Base-by-base conservation (phyloP, 179 eudicot genomes). In the Heliamphora pulchella region DNA sequence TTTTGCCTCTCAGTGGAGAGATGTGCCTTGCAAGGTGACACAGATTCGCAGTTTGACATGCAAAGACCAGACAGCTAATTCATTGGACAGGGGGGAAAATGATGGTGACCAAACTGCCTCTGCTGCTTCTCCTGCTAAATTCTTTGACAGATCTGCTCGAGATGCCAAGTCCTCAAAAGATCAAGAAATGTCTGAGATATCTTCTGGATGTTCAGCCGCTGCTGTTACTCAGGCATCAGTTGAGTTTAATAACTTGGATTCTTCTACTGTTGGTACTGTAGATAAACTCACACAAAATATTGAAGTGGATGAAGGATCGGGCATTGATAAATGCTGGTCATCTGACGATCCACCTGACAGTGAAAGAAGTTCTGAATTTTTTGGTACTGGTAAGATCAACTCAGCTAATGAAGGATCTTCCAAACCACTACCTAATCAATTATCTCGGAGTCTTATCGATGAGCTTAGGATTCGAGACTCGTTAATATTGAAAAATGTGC, bases 131-230 rank as follows among this genome's bases (percentile, higher is more conserved):
- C 80, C 82, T 62, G 64, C 80, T 80, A 75, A 86, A 79, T 43
- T 69, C 69, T 68, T 61, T 83, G 74, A 69, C 61, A 79, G 63
- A 81, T 48, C 78, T 76, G 80, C 80, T 76, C 84, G 78, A 79
- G 81, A 68, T 72, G 86, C 81, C 50, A 82, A 77, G 66, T 83
- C 78, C 71, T 61, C 78, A 69, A 85, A 85, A 87, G 91, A 75
- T 76, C 84, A 76, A 78, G 91, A 84, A 69, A 18, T 84, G 51
- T 88, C 92, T 8, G 83, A 83, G 78, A 22, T 85, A 74, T 90
- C 90, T 63, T 90, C 96, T 62, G 87, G 88, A 81, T 86, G 91
- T 82, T 89, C 93, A 73, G 88, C 87, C 71, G 87, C 89, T 78
- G 89, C 79, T 82, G 84, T 90, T 62, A 84, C 88, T 57, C 86